phyloP scores from a whole-genome alignment of 2,329 filamentous ascomycete genomes.

The Macrophomina phaseolina region DNA sequence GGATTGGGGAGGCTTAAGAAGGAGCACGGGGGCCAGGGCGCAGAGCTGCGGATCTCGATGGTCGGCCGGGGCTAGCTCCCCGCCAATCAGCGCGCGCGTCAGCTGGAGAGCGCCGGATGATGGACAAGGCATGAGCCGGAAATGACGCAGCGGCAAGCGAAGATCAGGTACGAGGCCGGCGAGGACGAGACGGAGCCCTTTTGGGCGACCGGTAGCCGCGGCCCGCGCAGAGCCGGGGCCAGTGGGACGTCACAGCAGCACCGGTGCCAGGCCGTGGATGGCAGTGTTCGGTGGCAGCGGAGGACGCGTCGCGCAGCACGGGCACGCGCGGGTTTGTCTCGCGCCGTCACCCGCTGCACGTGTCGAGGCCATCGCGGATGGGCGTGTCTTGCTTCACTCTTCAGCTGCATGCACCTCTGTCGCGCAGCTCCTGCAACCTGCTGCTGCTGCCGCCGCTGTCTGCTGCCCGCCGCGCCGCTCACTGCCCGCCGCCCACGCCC shows the following conservation, averaged over 20 bases:
- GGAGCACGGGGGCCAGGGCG: neutral
- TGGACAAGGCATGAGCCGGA: conserved; percentile 1
- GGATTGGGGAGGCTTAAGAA: conserved; percentile 24
- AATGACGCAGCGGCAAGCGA: conserved; percentile 12
- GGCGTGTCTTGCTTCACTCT: conserved; percentile 20
- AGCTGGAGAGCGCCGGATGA: neutral
- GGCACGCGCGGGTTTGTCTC: no score
- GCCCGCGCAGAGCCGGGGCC: neutral
- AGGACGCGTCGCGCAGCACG: neutral
- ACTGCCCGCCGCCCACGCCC: no score
- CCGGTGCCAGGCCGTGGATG: no score
- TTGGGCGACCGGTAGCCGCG: neutral
- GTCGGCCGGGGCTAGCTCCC: neutral
- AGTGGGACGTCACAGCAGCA: no score
- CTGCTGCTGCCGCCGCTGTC: no score
- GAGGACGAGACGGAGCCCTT: neutral
- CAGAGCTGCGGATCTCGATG: conserved; percentile 9
- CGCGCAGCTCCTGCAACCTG: conserved; percentile 10
- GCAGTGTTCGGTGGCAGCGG: no score
- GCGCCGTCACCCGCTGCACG: neutral
- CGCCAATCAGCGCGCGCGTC: neutral
- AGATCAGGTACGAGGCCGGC: conserved; percentile 8
- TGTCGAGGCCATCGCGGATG: conserved; percentile 18
- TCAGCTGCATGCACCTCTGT: conserved; percentile 21
- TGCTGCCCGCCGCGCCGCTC: no score